Conservation (phyloP, 2,329 filamentous ascomycete genomes). For the Madurella fahalii region DNA sequence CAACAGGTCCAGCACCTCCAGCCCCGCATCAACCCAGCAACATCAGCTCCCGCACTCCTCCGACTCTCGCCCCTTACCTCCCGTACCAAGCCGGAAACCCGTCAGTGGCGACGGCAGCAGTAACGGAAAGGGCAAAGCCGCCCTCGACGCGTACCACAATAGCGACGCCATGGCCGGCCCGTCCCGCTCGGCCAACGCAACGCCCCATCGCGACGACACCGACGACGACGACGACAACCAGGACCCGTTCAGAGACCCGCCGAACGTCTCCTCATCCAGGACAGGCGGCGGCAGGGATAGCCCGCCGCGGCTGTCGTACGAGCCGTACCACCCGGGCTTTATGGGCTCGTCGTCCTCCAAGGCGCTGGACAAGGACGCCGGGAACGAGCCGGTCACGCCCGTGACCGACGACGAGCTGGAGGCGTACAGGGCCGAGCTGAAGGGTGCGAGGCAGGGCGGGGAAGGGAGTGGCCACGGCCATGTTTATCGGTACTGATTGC, state of each 20-base stretch:
- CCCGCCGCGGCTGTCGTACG: constrained; percentile 16
- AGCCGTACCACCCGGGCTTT: constrained; percentile 23
- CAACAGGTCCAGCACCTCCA: constrained; percentile 25
- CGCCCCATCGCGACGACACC: constrained; percentile 24
- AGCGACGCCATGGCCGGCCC: constrained; percentile 13
- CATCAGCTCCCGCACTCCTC: constrained; percentile 4
- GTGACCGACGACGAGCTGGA: constrained; percentile 17
- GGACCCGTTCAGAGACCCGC: constrained; percentile 36
- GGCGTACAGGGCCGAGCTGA: constrained; percentile 9
- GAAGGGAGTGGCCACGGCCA: constrained; percentile 6
- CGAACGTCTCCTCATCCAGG: constrained; percentile 22
- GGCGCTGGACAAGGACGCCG: neutral
- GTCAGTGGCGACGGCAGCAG: constrained; percentile 5
- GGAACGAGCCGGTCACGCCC: constrained; percentile 12
- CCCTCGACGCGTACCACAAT: constrained; percentile 3
- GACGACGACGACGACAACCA: constrained; percentile 22
- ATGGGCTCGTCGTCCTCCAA: neutral
- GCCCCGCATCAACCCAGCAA: constrained; percentile 20
- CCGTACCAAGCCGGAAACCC: constrained; percentile 16
- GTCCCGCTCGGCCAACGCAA: constrained; percentile 17
- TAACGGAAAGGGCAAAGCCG: constrained; percentile 29
- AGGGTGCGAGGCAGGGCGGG: neutral
- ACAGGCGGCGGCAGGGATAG: constrained; percentile 27
- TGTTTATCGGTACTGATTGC: constrained; percentile 17
- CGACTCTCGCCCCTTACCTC: constrained; percentile 24